These are phyloP conservation scores for Leccinellum albellum DNA, from an alignment of 768 basidiomycete species.

Conservation along the genomic window DNA sequence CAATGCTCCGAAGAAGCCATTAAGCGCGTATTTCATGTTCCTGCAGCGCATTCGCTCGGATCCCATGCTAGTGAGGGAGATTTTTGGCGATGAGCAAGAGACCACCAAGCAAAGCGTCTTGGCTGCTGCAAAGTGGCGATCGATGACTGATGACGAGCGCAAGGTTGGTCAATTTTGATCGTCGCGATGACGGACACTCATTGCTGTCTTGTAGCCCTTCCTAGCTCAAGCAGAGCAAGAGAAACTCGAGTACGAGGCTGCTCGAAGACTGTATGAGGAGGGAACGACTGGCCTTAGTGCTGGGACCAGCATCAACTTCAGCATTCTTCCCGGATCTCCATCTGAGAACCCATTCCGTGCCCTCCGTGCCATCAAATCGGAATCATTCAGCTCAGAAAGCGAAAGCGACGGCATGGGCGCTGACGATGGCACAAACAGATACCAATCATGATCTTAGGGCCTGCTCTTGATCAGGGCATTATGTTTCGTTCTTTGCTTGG, in stretches of 20 bases:
- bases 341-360: conserved; percentile 41
- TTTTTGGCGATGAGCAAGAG: conserved; percentile 89
- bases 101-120: conserved; percentile 93
- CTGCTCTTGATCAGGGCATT: conserved; percentile 13
- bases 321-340: conserved; percentile 70
- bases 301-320: conserved; percentile 77
- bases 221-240: conserved; percentile 91
- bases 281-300: conserved; percentile 62
- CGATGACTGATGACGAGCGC: conserved; percentile 89
- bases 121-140: conserved; percentile 90
- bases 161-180: conserved; percentile 54
- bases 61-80: conserved; percentile 64
- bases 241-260: conserved; percentile 89
- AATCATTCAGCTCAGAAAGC: conserved; percentile 64
- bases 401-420: conserved; percentile 61
- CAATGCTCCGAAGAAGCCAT: conserved; percentile 93
- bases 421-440: conserved; percentile 45
- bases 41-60: conserved; percentile 85
- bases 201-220: conserved; percentile 61
- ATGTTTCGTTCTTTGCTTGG: conserved; percentile 21
- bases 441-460: conserved; percentile 31
- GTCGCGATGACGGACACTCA: conserved; percentile 11
- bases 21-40: conserved; percentile 94
- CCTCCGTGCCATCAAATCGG: conserved; percentile 47
- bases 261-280: conserved; percentile 83